Base-by-base conservation (phyloP, 2,329 filamentous ascomycete species). In the Leptodontidium sp. region DNA sequence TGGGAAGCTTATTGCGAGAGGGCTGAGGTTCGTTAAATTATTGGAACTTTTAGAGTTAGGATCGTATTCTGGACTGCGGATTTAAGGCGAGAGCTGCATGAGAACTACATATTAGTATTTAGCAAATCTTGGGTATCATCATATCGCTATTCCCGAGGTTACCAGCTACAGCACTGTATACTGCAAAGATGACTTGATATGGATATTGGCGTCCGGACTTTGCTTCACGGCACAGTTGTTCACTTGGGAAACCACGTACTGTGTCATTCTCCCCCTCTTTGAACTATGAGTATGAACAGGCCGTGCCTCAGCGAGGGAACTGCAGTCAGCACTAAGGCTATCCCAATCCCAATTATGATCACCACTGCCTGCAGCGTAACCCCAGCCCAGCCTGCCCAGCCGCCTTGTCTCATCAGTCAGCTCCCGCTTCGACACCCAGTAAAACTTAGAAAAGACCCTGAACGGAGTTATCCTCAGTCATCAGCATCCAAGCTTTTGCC, bases 371-470 rank as follows among this genome's bases (percentile, higher is more conserved):
- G 35, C 55, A 40, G 50, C 32, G 32, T 4, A 24, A 40, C 24
- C 55, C 55, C 35, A 40, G n/a, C 55, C 55, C 35, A 40, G n/a
- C 32, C 55, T 58, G 35, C 55, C 55, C 32, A 58, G 55, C 32
- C 32, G 55, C 29, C 53, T 21, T 38, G 53, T 55, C 52, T 15
- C 17, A 57, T 57, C 53, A 38, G 53, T 40, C 55, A 58, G 32
- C 55, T 58, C 55, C 55, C 55, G 55, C 55, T 7, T 14, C 15
- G 29, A 58, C 35, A 32, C 55, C 55, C 52, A 35, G 21, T 38
- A 12, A 58, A 58, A 58, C n/a, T 58, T 15, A 6, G 8, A 4
- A 9, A 24, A 17, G 29, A 57, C 53, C 53, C 53, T 57, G 53
- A 32, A 32, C 29, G 29, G 29, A 32, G 29, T 32, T 17, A 38